These are phyloP conservation scores for Brassica napus DNA, from an alignment of 345 rosid species.

Conservation along the genomic window Da-Ae NC_063440.1:19728001-19728500, in stretches of 20 bases:
- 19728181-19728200: constrained; percentile 53
- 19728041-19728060: constrained; percentile 70
- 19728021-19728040: constrained; percentile 72
- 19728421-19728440: constrained; percentile 58
- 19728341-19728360: constrained; percentile 58
- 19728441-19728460: constrained; percentile 65
- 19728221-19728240: constrained; percentile 70
- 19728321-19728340: constrained; percentile 58
- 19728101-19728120: constrained; percentile 89
- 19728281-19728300: constrained; percentile 66
- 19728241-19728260: constrained; percentile 73
- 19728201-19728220: constrained; percentile 68
- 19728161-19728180: constrained; percentile 67
- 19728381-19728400: constrained; percentile 69
- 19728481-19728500: constrained; percentile 61
- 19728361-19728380: constrained; percentile 71
- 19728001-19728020: constrained; percentile 71
- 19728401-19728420: constrained; percentile 58
- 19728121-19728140: constrained; percentile 71
- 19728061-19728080: constrained; percentile 80
- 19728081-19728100: constrained; percentile 68
- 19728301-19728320: constrained; percentile 61
- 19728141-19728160: constrained; percentile 61
- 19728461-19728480: constrained; percentile 50
- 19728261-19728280: constrained; percentile 50